Evolutionary conservation across 2,329 filamentous ascomycete species (phyloP), one percentile per base, ranked within the genome.

Genomic region (Cryphonectria naterciae): DNA sequence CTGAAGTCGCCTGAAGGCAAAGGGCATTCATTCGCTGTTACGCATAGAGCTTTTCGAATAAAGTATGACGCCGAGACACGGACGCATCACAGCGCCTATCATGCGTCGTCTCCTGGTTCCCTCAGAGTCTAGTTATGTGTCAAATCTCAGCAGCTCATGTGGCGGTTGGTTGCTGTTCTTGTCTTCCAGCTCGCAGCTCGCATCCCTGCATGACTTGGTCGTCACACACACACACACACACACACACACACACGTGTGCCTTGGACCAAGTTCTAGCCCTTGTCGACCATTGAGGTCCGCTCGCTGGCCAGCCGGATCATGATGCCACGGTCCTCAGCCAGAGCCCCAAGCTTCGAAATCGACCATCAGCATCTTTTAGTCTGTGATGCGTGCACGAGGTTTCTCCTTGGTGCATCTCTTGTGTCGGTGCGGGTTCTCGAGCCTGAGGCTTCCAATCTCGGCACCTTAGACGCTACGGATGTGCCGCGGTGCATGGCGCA

Each of bases 401-500:
- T 2, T 19, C 39, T 43, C 39, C 15, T 22, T 28, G 46, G 25
- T 46, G 62, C 41, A 10, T 6, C 25, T 28, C 15, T 11, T 13
- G 25, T 19, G n/a, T 64, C 41, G 62, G 39, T 41, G n/a, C 41
- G 2, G 41, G 62, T 25, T 22, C 61, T 64, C 62, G 41, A 46
- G 39, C 62, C n/a, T 46, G n/a, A 19, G n/a, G n/a, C 41, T 25
- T 64, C 61, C 6, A 46, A n/a, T 28, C n/a, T 56, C 52, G 25
- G 15, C 54, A 35, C 54, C 54, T 58, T 15, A 58, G 54, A 35
- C 62, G 62, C 62, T 46, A 43, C 37, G n/a, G 62, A 17, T 46
- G 2, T 41, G 43, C 62, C n/a, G 62, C 62, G 62, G 41, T 46
- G 43, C 62, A 43, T 64, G 25, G 41, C 39, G 37, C 62, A 28